These are phyloP conservation scores for Mycena galericulata DNA, from an alignment of 768 basidiomycete species.

Conservation along the genomic window DNA sequence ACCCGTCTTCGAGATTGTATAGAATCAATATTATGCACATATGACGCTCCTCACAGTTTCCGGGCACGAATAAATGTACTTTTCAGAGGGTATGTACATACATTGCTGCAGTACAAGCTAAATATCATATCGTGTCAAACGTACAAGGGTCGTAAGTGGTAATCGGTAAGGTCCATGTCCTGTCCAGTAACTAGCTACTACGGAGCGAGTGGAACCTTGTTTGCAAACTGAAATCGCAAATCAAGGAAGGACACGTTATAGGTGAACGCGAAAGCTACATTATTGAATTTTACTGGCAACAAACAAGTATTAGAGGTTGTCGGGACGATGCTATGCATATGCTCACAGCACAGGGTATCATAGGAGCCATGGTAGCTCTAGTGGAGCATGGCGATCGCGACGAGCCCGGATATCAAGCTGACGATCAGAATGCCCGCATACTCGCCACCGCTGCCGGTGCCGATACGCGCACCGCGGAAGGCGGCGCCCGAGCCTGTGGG, in stretches of 20 bases:
- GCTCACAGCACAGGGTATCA: not conserved
- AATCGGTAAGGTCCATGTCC: not conserved
- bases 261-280: not conserved
- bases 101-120: not conserved
- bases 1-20: not conserved
- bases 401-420: slow-evolving; percentile 21
- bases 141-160: not conserved
- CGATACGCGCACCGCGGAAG: not conserved
- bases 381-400: slow-evolving; percentile 27
- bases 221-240: not conserved
- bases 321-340: too few species aligned
- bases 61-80: too few species aligned
- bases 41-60: too few species aligned
- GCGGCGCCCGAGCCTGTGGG: not conserved
- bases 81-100: too few species aligned
- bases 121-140: not conserved
- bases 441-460: slow-evolving; percentile 10
- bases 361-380: not conserved
- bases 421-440: slow-evolving; percentile 23
- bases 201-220: not conserved
- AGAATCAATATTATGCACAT: not conserved
- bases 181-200: not conserved
- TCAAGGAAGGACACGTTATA: not conserved
- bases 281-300: too few species aligned
- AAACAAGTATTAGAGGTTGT: too few species aligned